Evolutionary conservation across 208 protist genomes (phyloP).

Genomic region (Acanthamoeba sp.): DNA sequence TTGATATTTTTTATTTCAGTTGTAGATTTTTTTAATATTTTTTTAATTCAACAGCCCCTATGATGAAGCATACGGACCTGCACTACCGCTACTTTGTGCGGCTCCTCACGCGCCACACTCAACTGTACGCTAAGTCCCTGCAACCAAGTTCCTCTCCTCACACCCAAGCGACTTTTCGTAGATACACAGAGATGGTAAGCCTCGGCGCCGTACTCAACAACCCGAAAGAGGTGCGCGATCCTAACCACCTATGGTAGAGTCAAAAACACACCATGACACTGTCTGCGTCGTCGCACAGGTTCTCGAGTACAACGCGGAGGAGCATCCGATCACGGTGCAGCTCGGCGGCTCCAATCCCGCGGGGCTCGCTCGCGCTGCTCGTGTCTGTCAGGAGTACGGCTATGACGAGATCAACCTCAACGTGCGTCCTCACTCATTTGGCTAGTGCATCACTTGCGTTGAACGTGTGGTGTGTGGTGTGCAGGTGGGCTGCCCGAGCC

Average conservation of each 20-base stretch:
- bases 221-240: neutral
- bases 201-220: constrained; percentile 1
- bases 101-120: neutral
- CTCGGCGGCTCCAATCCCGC: constrained; percentile 29
- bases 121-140: neutral
- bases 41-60: neutral
- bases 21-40: too few species aligned
- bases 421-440: neutral
- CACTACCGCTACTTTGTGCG: constrained; percentile 28
- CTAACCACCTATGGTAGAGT: neutral
- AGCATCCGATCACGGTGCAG: constrained; percentile 37
- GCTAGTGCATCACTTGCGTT: neutral
- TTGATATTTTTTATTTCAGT: too few species aligned
- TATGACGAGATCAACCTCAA: constrained; percentile 65
- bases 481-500: constrained; percentile 12
- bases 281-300: neutral
- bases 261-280: neutral
- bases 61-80: constrained; percentile 12
- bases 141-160: neutral
- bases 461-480: neutral
- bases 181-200: constrained; percentile 18
- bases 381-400: neutral
- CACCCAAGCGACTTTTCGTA: too few species aligned
- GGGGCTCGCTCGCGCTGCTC: neutral
- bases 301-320: neutral